A percentile compares a stretch with the other conserved stretches of the same genome.
Evolutionary conservation across 345 rosid species (phyloP).

Genomic region (Zanthoxylum bungeanum): DNA sequence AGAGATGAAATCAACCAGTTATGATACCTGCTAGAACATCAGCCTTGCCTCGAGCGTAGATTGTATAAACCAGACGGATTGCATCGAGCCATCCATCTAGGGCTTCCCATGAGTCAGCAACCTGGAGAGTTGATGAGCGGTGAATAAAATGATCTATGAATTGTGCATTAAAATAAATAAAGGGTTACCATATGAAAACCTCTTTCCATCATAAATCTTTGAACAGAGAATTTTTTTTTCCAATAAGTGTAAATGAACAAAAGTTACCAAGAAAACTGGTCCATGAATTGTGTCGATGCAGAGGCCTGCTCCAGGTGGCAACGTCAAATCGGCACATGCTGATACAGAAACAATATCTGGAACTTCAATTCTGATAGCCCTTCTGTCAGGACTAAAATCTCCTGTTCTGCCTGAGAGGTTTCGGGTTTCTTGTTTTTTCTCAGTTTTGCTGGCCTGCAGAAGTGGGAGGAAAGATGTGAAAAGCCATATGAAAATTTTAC

Average conservation of each 20-base stretch:
- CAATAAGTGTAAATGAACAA: background rate
- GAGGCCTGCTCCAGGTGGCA: constrained; percentile 98
- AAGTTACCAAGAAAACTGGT: constrained; percentile 74
- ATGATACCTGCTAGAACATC: constrained; percentile 91
- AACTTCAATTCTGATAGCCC: constrained; percentile 61
- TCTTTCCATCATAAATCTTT: background rate
- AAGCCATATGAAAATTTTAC: too few relatives aligned
- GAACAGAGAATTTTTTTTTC: background rate
- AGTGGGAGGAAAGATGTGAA: background rate
- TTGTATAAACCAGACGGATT: constrained; percentile 82
- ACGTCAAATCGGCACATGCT: constrained; percentile 85
- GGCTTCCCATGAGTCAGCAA: constrained; percentile 96
- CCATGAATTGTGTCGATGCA: constrained; percentile 71
- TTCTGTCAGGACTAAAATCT: constrained; percentile 44
- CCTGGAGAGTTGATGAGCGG: constrained; percentile 38
- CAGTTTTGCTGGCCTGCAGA: constrained; percentile 49
- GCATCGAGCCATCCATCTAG: constrained; percentile 98
- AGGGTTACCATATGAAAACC: background rate
- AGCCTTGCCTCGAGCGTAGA: constrained; percentile 85
- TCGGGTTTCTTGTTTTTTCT: constrained; percentile 50
- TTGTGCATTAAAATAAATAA: too few relatives aligned
- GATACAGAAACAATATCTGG: constrained; percentile 82
- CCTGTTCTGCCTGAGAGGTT: constrained; percentile 59
- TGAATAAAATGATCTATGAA: background rate
- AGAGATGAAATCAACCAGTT: constrained; percentile 45